phyloP scores from a whole-genome alignment of 345 rosid species.

The Dovyalis caffra region DNA sequence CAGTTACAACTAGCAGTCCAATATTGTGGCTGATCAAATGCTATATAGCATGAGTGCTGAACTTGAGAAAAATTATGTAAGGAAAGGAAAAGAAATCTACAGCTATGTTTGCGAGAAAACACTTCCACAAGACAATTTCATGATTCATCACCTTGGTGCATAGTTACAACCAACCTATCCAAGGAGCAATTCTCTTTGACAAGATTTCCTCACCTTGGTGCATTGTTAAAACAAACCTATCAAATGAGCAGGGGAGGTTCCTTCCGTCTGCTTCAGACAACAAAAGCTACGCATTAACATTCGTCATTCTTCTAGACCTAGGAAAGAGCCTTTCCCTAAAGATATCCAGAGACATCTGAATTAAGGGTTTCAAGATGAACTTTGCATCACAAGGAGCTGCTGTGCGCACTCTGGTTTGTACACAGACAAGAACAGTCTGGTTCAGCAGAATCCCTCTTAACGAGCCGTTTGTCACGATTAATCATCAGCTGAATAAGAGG shows the following conservation, averaged over 20 bases:
- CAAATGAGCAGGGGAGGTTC: background rate
- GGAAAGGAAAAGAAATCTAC: background rate
- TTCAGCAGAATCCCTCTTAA: slow-evolving; percentile 46
- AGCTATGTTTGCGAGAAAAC: background rate
- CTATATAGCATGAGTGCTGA: background rate
- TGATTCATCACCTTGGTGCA: background rate
- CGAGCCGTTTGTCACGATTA: slow-evolving; percentile 79
- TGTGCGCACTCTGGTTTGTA: slow-evolving; percentile 59
- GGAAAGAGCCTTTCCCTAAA: background rate
- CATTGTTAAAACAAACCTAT: background rate
- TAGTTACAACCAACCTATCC: background rate
- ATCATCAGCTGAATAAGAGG: slow-evolving; percentile 80
- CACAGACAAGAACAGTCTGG: slow-evolving; percentile 80
- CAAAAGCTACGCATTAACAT: background rate
- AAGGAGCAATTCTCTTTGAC: background rate
- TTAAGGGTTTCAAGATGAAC: background rate
- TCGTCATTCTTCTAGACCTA: background rate
- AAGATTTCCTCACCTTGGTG: background rate
- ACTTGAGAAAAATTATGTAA: background rate
- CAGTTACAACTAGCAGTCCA: background rate
- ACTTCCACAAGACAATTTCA: background rate
- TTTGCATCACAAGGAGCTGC: slow-evolving; percentile 39
- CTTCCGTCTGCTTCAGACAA: background rate
- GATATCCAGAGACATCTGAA: background rate
- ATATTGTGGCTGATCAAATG: background rate